Percentiles rank a stretch among this genome's conserved stretches.
Evolutionary conservation across 345 rosid genomes (phyloP).

Genomic region (Rhizophora mangle): DNA sequence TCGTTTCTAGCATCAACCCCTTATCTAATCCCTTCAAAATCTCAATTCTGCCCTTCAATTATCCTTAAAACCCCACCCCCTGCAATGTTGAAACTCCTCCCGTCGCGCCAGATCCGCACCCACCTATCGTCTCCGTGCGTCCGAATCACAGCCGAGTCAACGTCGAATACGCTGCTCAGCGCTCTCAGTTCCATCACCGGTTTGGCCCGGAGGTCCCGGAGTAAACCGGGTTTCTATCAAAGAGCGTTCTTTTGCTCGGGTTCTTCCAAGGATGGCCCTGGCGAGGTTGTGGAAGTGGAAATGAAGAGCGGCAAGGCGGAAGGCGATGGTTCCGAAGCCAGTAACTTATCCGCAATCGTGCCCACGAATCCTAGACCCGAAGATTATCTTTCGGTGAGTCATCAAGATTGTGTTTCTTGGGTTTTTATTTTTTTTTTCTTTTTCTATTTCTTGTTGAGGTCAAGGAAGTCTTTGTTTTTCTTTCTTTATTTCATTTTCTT

Average conservation of each 20-base stretch:
- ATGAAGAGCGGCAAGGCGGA: slow-evolving; percentile 44
- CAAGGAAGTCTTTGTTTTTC: too few species aligned
- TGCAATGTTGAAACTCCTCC: slow-evolving; percentile 30
- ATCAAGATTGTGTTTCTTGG: neutral
- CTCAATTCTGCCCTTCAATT: slow-evolving; percentile 8
- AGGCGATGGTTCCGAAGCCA: slow-evolving; percentile 44
- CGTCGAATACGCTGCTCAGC: slow-evolving; percentile 8
- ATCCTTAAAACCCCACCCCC: neutral
- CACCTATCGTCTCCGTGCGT: slow-evolving; percentile 26
- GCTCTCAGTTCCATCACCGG: slow-evolving; percentile 21
- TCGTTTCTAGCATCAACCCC: neutral
- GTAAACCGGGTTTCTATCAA: slow-evolving; percentile 29
- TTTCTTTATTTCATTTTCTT: too few species aligned
- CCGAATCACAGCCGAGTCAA: slow-evolving; percentile 8
- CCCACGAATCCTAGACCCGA: slow-evolving; percentile 74
- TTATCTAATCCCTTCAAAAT: neutral
- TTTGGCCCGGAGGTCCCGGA: slow-evolving; percentile 6
- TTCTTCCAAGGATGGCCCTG: slow-evolving; percentile 37
- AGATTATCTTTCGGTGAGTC: slow-evolving; percentile 75
- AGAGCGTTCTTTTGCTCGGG: slow-evolving; percentile 76
- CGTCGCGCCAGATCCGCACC: slow-evolving; percentile 25
- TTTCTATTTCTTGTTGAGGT: too few species aligned
- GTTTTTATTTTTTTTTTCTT: neutral
- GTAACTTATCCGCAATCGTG: slow-evolving; percentile 77
- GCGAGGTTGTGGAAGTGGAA: slow-evolving; percentile 42